Conservation (phyloP, 306 rosid genomes). For the Oemleria cerasiformis region DNA sequence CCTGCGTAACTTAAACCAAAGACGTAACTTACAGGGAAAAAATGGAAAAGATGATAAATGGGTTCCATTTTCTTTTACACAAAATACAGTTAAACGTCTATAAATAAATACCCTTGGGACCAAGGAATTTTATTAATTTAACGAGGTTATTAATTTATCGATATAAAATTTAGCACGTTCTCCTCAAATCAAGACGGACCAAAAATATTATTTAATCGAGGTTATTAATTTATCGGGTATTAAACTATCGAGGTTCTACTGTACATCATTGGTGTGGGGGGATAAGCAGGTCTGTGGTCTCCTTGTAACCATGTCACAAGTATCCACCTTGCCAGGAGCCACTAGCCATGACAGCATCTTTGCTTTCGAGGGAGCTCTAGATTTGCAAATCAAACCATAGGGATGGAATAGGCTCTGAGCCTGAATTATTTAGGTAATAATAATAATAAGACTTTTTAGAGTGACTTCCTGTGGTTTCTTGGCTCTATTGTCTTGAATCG, state of each 20-base stretch:
- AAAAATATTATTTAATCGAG: too few relatives aligned
- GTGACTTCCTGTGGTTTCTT: neutral
- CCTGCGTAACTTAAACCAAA: neutral
- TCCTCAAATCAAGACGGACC: too few relatives aligned
- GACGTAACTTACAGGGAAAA: neutral
- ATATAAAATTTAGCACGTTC: too few relatives aligned
- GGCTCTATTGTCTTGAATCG: neutral
- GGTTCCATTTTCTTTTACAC: neutral
- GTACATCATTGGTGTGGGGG: neutral
- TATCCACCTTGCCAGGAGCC: neutral
- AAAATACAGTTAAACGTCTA: neutral
- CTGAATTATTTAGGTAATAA: neutral
- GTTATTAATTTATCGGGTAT: too few relatives aligned
- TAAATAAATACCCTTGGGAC: too few relatives aligned
- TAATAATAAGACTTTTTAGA: neutral
- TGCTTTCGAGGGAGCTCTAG: neutral
- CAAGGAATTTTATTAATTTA: too few relatives aligned
- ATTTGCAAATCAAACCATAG: neutral
- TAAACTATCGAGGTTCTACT: too few relatives aligned
- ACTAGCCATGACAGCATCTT: neutral
- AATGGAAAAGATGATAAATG: neutral
- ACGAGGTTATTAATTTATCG: too few relatives aligned
- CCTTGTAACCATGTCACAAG: neutral
- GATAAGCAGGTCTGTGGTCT: neutral
- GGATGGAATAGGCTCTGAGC: neutral